Base-by-base conservation (phyloP, 441 rosid species). In the Francoa sonchifolia region DNA sequence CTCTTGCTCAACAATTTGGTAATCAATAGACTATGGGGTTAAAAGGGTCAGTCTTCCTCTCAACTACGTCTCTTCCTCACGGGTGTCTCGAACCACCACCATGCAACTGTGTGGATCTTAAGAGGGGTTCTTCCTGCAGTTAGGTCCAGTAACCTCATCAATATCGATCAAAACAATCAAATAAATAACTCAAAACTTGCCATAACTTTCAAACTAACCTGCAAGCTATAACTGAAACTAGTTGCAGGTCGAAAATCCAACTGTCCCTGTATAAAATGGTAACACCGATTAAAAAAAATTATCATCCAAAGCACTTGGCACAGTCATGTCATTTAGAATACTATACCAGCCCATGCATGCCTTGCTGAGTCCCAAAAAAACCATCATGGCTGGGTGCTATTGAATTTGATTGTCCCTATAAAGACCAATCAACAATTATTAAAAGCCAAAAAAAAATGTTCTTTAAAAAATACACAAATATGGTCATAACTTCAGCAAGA, bases 391-490 rank as follows among this genome's bases (percentile, higher is more conserved):
- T 61, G 45, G 94, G 77, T 12, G 90, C 78, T 42, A 83, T 68
- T 23, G 90, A 69, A 65, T 73, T 83, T 43, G 80, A 61, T 65
- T 83, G 95, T 51, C 80, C 84, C 95, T 83, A 57, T 50, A 76
- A 39, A 29, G 55, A 39, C 25, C 54, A 47, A 18, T 32, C 2
- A 15, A 30, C 23, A 33, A 48, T 39, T 19, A 50, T 19, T 11
- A n/a, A 5, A 6, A 30, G 10, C 22, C 26, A 23, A 5, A 12
- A 19, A 6, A 16, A 34, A 34, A 13, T 2, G 18, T 35, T 31
- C 5, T 10, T 3, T 1, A n/a, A 17, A 16, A 1, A 9, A 20
- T 18, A 17, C 9, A 8, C 18, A 42, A 15, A 8, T n/a, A 17
- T 13, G 2, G 20, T 5, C n/a, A 44, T 45, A 58, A 46, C 44